Conservation (phyloP, 306 rosid genomes). For the Hippophae gyantsensis region DNA sequence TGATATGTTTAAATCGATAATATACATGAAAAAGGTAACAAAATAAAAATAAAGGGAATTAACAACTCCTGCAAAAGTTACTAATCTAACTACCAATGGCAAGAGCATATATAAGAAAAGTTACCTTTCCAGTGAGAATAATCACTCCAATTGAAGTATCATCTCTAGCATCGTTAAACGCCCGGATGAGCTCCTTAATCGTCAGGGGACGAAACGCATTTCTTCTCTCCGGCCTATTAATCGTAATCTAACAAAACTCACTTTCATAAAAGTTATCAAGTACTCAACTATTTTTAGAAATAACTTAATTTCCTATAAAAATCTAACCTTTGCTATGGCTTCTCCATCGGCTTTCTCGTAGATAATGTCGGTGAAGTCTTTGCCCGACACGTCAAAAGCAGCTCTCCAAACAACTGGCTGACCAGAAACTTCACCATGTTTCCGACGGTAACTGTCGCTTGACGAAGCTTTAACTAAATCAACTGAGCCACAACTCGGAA, state of each 20-base stretch:
- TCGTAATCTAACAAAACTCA: slow-evolving; percentile 43
- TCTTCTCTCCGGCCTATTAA: slow-evolving; percentile 68
- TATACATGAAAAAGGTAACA: too few relatives aligned
- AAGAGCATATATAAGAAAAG: too few relatives aligned
- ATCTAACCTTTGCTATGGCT: slow-evolving; percentile 66
- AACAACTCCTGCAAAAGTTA: too few relatives aligned
- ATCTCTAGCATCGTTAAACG: slow-evolving; percentile 71
- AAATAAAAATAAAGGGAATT: too few relatives aligned
- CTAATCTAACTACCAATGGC: too few relatives aligned
- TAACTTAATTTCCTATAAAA: not conserved
- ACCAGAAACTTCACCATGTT: slow-evolving; percentile 57
- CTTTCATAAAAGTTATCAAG: not conserved
- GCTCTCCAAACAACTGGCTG: slow-evolving; percentile 49
- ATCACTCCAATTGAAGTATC: slow-evolving; percentile 71
- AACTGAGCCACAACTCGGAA: slow-evolving; percentile 11
- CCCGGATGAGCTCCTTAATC: slow-evolving; percentile 65
- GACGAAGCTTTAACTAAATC: slow-evolving; percentile 26
- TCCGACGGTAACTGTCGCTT: slow-evolving; percentile 45
- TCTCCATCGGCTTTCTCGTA: slow-evolving; percentile 76
- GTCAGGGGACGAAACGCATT: slow-evolving; percentile 81
- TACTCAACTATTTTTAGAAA: not conserved
- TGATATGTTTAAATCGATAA: too few relatives aligned
- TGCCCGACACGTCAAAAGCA: slow-evolving; percentile 35
- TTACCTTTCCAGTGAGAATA: slow-evolving; percentile 72
- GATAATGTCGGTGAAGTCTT: slow-evolving; percentile 54